Base-by-base conservation (phyloP, 257 asterid genomes). In the Salvia rosmarinus region DNA sequence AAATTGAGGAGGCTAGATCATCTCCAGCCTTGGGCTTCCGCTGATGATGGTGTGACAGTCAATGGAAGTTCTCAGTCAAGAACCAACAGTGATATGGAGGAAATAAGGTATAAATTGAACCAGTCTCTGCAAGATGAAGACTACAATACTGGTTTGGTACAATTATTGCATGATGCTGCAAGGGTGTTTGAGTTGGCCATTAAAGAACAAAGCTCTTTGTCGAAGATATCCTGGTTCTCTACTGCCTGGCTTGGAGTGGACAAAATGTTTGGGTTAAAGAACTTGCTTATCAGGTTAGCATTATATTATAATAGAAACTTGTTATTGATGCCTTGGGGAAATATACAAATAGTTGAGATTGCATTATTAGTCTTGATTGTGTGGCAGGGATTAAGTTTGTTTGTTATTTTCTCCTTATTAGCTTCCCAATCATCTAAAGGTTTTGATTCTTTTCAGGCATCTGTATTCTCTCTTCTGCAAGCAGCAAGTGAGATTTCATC, bases 201-300 rank as follows among this genome's bases (percentile, higher is more conserved):
- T 71, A 89, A 81, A 85, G 88, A 91, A 78, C 86, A 84, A 25
- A 83, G 75, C 74, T 80, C 88, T 60, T 67, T 55, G 64, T 89
- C 93, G n/a, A 91, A 89, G 79, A 73, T 72, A 16, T 81, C 88
- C 28, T 95, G 99, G 99, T 89, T 95, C 82, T 85, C 98, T 64
- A 80, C 90, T 77, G 86, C 92, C 55, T 95, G 98, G 99, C 90
- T 88, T 64, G 97, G 99, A 51, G 85, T 81, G 74, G 99, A 91
- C 84, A 89, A 78, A n/a, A n/a, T n/a, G n/a, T n/a, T n/a, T n/a
- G n/a, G n/a, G n/a, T n/a, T n/a, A n/a, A n/a, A n/a, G n/a, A n/a
- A n/a, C n/a, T n/a, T n/a, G n/a, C n/a, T n/a, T n/a, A n/a, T n/a
- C n/a, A n/a, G n/a, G n/a, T n/a, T n/a, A n/a, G n/a, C n/a, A n/a